Percentiles rank a stretch among this genome's conserved stretches.
Conservation (phyloP, 208 protist species). For the Leishmania major region DNA sequence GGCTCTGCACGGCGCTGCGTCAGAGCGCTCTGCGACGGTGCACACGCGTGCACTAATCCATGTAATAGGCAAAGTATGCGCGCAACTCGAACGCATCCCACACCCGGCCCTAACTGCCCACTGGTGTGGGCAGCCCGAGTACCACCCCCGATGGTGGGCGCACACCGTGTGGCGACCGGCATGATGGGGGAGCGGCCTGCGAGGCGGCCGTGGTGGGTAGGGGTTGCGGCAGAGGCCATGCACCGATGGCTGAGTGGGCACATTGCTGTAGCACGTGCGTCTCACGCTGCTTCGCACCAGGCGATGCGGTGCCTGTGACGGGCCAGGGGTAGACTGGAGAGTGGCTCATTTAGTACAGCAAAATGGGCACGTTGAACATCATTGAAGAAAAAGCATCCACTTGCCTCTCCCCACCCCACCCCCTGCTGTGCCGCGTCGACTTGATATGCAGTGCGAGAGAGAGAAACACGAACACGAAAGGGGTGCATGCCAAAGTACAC, state of each 20-base stretch:
- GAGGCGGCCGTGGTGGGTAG: background rate
- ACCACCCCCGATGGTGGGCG: background rate
- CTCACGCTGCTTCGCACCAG: background rate
- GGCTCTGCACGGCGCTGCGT: background rate
- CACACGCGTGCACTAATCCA: background rate
- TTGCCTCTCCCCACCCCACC: background rate
- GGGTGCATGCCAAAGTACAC: background rate
- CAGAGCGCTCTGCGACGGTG: background rate
- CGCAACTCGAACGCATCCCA: background rate
- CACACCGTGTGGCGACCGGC: background rate
- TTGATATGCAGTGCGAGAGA: background rate
- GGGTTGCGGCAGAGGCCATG: background rate
- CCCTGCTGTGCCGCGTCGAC: background rate
- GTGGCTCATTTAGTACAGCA: background rate
- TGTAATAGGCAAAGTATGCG: background rate
- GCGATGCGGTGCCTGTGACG: background rate
- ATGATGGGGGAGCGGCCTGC: too few relatives aligned
- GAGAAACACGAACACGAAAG: slow-evolving; percentile 24
- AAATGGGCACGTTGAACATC: background rate
- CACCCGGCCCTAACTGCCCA: background rate
- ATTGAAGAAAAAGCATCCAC: background rate
- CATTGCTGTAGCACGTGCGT: background rate
- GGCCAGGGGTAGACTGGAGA: background rate
- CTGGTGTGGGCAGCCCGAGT: background rate
- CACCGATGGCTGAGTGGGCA: background rate